A percentile compares a stretch with the other conserved stretches of the same genome.
phyloP scores from a whole-genome alignment of 2,329 filamentous ascomycete species.

The Byssochlamys sp. region DNA sequence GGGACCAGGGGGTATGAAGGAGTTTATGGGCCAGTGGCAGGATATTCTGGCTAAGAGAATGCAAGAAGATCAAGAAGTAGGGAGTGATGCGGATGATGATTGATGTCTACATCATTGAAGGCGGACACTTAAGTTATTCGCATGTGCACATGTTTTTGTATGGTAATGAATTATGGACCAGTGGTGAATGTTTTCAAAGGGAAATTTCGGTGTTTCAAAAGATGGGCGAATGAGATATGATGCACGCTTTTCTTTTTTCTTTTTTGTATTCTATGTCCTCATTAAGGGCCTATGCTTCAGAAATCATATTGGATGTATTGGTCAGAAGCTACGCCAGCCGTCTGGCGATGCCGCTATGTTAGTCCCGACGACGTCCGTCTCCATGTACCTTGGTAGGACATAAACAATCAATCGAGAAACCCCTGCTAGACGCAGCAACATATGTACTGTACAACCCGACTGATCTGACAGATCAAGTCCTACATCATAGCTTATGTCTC shows the following conservation, averaged over 20 bases:
- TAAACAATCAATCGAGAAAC: not conserved
- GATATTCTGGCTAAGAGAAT: conserved; percentile 42
- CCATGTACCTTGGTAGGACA: not conserved
- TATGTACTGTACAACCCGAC: not conserved
- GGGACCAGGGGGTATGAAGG: conserved; percentile 66
- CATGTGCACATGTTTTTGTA: not conserved
- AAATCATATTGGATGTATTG: too few relatives aligned
- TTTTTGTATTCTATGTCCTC: too few relatives aligned
- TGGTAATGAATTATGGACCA: not conserved
- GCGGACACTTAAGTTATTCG: not conserved
- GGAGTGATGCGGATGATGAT: conserved; percentile 25
- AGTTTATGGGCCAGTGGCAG: conserved; percentile 70
- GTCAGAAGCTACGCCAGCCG: too few relatives aligned
- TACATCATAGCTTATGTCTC: conserved; percentile 72
- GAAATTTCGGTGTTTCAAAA: not conserved
- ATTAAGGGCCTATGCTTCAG: too few relatives aligned
- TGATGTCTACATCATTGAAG: not conserved
- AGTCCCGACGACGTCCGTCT: not conserved
- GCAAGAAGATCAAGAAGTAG: conserved; percentile 27
- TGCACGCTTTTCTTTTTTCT: not conserved
- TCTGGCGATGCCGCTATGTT: too few relatives aligned
- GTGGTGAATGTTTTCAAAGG: not conserved
- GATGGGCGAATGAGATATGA: not conserved
- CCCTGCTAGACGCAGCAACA: not conserved
- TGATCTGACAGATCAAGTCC: not conserved